These are phyloP conservation scores for Xanthoconium purpureum DNA, from an alignment of 768 basidiomycete species.

Conservation along the genomic window DNA sequence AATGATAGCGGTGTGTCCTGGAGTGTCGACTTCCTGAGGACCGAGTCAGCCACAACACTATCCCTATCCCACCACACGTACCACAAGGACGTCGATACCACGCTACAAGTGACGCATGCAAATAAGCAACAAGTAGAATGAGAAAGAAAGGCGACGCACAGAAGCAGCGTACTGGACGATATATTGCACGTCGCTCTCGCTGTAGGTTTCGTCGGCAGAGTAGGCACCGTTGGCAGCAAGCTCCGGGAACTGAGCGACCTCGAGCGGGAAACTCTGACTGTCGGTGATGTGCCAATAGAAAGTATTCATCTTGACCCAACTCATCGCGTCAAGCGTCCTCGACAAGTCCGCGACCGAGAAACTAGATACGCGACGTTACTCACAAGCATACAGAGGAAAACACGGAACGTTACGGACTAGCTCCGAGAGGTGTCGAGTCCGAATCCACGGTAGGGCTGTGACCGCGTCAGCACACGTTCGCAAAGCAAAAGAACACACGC, in stretches of 20 bases:
- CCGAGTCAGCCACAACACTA: background rate
- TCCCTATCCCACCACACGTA: slow-evolving; percentile 11
- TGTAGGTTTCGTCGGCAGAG: slow-evolving; percentile 51
- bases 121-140: background rate
- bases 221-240: slow-evolving; percentile 69
- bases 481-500: background rate
- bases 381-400: too few relatives aligned
- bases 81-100: slow-evolving; percentile 69
- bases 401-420: slow-evolving; percentile 29
- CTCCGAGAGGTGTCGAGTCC: slow-evolving; percentile 46
- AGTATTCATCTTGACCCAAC: slow-evolving; percentile 57
- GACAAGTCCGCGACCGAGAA: slow-evolving; percentile 38
- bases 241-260: slow-evolving; percentile 56
- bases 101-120: slow-evolving; percentile 36
- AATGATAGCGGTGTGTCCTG: slow-evolving; percentile 76
- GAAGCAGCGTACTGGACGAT: slow-evolving; percentile 67
- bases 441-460: slow-evolving; percentile 39
- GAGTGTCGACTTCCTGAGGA: slow-evolving; percentile 75
- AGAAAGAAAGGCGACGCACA: slow-evolving; percentile 39
- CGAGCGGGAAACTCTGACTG: slow-evolving; percentile 76
- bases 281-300: slow-evolving; percentile 88
- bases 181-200: slow-evolving; percentile 49
- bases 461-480: background rate
- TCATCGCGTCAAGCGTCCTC: slow-evolving; percentile 52
- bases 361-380: slow-evolving; percentile 16